Base-by-base conservation (phyloP, 2,329 filamentous ascomycete genomes). In the Xylaria sp. region DNA sequence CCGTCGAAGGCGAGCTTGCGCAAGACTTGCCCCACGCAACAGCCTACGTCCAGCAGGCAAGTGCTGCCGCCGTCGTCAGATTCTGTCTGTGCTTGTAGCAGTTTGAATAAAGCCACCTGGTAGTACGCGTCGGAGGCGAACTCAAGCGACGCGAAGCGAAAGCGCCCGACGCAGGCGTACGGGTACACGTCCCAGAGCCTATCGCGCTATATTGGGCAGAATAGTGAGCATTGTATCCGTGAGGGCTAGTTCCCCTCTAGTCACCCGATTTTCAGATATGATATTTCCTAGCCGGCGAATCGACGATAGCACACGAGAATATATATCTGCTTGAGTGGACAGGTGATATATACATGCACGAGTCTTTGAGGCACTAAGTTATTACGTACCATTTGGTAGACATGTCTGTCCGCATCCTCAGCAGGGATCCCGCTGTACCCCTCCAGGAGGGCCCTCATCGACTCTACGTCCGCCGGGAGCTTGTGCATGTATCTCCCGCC, bases 1-100 rank as follows among this genome's bases (percentile, higher is more conserved):
- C 86, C 86, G 65, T 87, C 85, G 59, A 79, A 78, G 11, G 82
- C 79, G 32, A 86, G 81, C 72, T 85, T 82, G n/a, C 85, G 82
- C 34, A 86, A 77, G 8, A 83, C 78, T 71, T 86, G 84, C 17
- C 84, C 85, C 45, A 87, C 78, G 65, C 84, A 83, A 72, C 85
- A 87, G 53, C 84, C 84, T 0, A 87, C 74, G 70, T 87, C 85
- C 11, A 86, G 79, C 12, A 86, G 78, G 4, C 78, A 77, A 64
- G 83, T 81, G 30, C 60, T 34, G 51, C 57, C 39, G 12, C 27
- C 32, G 5, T 12, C 24, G 14, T 42, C 21, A 8, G 48, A 51
- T 8, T 19, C 19, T 4, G 48, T 14, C 24, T 80, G 74, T 8
- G 58, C 64, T 32, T 80, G 74, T 14, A 78, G 80, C 39, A 85